These are phyloP conservation scores for Leucocoprinus leucothites DNA, from an alignment of 768 basidiomycete species.

Conservation along the genomic window DNA sequence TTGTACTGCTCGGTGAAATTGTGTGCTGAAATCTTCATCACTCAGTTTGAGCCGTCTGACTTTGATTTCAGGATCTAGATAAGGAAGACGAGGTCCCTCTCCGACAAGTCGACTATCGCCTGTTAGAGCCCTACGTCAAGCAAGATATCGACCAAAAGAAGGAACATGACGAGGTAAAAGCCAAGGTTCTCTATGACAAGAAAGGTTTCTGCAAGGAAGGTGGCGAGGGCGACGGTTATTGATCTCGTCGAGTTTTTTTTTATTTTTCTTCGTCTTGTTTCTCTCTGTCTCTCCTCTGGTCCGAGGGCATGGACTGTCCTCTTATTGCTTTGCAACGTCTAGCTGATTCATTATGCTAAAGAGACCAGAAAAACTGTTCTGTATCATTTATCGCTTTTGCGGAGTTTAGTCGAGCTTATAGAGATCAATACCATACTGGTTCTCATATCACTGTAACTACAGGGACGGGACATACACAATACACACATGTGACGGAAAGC, in stretches of 20 bases:
- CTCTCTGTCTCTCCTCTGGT: background rate
- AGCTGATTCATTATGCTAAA: background rate
- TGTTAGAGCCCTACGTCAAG: conserved; percentile 70
- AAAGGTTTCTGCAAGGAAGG: conserved; percentile 94
- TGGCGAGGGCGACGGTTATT: conserved; percentile 96
- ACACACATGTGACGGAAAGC: conserved; percentile 7
- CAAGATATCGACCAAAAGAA: conserved; percentile 73
- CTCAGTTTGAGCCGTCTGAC: conserved; percentile 4
- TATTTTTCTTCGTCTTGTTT: background rate
- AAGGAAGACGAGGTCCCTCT: conserved; percentile 85
- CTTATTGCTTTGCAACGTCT: background rate
- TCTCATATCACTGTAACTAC: conserved; percentile 12
- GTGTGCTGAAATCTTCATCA: conserved; percentile 45
- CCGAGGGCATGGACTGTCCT: background rate
- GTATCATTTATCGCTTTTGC: background rate
- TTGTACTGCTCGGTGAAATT: conserved; percentile 94
- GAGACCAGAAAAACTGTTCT: background rate
- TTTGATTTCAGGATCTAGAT: conserved; percentile 72
- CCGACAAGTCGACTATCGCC: conserved; percentile 67
- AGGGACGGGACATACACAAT: conserved; percentile 11
- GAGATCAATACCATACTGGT: conserved; percentile 3
- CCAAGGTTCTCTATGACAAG: conserved; percentile 77
- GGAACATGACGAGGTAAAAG: conserved; percentile 77
- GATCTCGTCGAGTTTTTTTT: conserved; percentile 16
- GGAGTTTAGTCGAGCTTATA: background rate